phyloP scores from a whole-genome alignment of 2,329 filamentous ascomycete genomes.

The Drechslerella coelobrocha region DNA sequence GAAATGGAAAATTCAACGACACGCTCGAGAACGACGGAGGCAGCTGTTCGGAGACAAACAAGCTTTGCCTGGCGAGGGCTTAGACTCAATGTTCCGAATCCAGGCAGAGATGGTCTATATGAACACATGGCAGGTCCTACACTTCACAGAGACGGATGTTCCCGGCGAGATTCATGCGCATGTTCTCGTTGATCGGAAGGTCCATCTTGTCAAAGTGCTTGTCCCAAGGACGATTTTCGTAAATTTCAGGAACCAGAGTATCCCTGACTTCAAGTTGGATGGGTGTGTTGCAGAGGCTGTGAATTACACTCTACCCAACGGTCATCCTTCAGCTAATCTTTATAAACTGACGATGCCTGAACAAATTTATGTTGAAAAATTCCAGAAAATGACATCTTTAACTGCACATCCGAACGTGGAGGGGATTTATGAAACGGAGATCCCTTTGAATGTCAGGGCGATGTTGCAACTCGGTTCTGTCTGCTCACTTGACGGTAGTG shows the following conservation, averaged over 20 bases:
- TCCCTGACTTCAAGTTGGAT: slow-evolving; percentile 85
- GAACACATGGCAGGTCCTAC: slow-evolving; percentile 92
- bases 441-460: slow-evolving; percentile 84
- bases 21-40: slow-evolving; percentile 80
- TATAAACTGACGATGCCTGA: slow-evolving; percentile 93
- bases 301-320: slow-evolving; percentile 90
- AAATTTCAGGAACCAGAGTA: slow-evolving; percentile 83
- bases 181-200: slow-evolving; percentile 89
- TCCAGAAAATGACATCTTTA: slow-evolving; percentile 74
- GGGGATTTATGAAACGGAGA: slow-evolving; percentile 93
- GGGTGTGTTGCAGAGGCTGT: slow-evolving; percentile 92
- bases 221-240: slow-evolving; percentile 89
- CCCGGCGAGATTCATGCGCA: slow-evolving; percentile 88
- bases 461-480: slow-evolving; percentile 87
- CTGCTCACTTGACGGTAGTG: slow-evolving; percentile 90
- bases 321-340: slow-evolving; percentile 88
- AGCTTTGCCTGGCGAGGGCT: slow-evolving; percentile 66
- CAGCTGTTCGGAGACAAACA: slow-evolving; percentile 91
- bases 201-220: slow-evolving; percentile 85
- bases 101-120: slow-evolving; percentile 89
- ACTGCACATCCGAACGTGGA: slow-evolving; percentile 95
- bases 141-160: slow-evolving; percentile 80
- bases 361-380: slow-evolving; percentile 82
- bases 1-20: slow-evolving; percentile 98
- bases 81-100: slow-evolving; percentile 81